Base-by-base conservation (phyloP, 768 basidiomycete species). In the Daedaleopsis nitida region DNA sequence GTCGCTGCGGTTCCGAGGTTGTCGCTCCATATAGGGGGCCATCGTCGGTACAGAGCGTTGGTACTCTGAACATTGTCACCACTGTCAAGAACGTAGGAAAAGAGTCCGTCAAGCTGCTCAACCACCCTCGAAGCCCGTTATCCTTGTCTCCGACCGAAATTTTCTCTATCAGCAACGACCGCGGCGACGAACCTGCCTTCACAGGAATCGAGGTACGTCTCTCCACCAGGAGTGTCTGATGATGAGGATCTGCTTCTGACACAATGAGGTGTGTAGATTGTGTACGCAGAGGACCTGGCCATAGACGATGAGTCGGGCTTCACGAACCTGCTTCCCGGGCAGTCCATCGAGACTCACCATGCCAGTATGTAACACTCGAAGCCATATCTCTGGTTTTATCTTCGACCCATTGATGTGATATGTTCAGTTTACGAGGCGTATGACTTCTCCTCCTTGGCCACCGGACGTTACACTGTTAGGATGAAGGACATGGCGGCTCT, bases 91-190 rank as follows among this genome's bases (percentile, higher is more conserved):
- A 32, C 7, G 77, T 70, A 8, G 79, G 80, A 32, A 70, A 75
- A 47, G 76, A 80, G 65, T 68, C 75, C 11, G 44, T 81, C 42
- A 76, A 74, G 49, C 62, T 82, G 43, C 70, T 81, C 57, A 79
- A 79, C 55, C 76, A 81, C 64, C 80, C 81, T 12, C 65, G 68
- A 12, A 68, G 76, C 2, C 69, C 75, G 9, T 67, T 81, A 24
- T 77, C 74, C n/a, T 70, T 70, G 49, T 65, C 77, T n/a, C 75
- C 79, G 13, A 75, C 78, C 23, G 60, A 81, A 50, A 78, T 73
- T 35, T 82, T 80, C 68, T 43, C 52, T 50, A 77, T 80, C 65
- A 70, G 63, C 19, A 68, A 73, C 57, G 62, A 60, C 10, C 62
- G 58, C 9, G 79, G 77, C 16, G 57, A 63, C 24, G 49, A 61